Evolutionary conservation across 495 filamentous ascomycete species (phyloP).

Genomic region (Neurospora tetraspora): DNA sequence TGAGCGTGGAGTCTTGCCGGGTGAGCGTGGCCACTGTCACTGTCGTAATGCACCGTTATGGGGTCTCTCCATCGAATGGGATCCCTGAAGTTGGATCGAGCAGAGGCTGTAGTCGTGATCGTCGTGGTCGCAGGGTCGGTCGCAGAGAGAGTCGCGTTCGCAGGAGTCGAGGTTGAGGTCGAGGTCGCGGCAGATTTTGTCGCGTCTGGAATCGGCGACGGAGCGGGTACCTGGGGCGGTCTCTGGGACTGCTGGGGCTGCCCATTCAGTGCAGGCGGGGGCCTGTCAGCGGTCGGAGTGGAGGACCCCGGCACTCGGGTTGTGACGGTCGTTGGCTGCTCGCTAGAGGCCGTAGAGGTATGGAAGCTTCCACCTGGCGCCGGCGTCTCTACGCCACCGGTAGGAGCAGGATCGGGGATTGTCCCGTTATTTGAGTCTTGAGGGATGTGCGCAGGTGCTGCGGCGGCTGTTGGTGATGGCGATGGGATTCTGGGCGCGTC

Average conservation of each 20-base stretch:
- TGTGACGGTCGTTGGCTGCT: background rate
- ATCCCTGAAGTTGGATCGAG: background rate
- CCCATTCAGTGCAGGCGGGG: background rate
- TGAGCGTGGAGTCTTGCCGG: conserved; percentile 7
- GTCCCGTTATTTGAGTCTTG: background rate
- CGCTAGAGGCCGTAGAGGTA: background rate
- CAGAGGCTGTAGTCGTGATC: background rate
- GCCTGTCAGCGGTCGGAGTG: background rate
- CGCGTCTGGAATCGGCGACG: background rate
- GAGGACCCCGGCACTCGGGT: background rate
- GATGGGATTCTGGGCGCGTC: background rate
- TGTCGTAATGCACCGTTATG: conserved; percentile 13
- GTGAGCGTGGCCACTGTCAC: conserved; percentile 8
- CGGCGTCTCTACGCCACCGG: background rate
- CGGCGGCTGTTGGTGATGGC: background rate
- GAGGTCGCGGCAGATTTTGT: background rate
- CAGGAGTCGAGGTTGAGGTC: background rate
- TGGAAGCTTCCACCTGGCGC: background rate
- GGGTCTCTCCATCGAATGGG: conserved; percentile 13
- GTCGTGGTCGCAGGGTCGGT: background rate
- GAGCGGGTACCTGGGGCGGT: background rate
- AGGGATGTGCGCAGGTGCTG: background rate
- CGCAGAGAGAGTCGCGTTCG: background rate
- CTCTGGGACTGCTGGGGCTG: background rate
- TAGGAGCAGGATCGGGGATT: background rate